Base-by-base conservation (phyloP, 177 flowering plant genomes). In the Vitis hybrid region DNA sequence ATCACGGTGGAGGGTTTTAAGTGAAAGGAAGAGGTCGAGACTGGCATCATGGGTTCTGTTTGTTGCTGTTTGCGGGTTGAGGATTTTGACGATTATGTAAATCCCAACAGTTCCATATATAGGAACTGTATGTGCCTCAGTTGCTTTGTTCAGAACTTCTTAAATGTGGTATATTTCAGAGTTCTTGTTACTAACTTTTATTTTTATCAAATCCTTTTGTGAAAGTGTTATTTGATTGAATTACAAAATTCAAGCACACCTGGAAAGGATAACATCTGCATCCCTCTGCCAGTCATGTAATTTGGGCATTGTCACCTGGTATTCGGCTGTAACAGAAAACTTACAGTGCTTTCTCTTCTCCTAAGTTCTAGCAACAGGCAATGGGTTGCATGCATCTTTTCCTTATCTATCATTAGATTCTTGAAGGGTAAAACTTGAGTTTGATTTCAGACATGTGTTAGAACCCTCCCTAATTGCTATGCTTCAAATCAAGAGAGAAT, bases 11-110 rank as follows among this genome's bases (percentile, higher is more conserved):
- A 59, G 49, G 62, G 71, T 59, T 57, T 58, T 61, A 26, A 50
- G 18, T 60, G 49, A 15, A 64, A 81, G 67, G 66, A 65, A 72
- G 77, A 70, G 70, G 49, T 68, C 64, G 54, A 21, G 66, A 66
- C 69, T 67, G 62, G 66, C 66, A 76, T 62, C 65, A 94, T 94
- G 99, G 99, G 97, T 66, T 63, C 93, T 61, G 89, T 82, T 68
- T 94, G 96, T 80, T 87, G 94, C 84, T 94, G 99, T 67, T 74
- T 91, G 77, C 87, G 66, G 52, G 73, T 56, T 13, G 89, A 85
- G 68, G 90, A 86, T 67, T 76, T 84, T 60, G 95, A 93, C 64
- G 97, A 93, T 48, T 87, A 85, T 72, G 80, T 83, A 45, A 83
- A 84, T 76, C 85, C 91, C 12, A 85, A 82, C 72, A 82, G 83